A percentile compares a stretch with the other conserved stretches of the same genome.
Evolutionary conservation across 306 rosid species (phyloP).

Genomic region (Neltuma alba): DNA sequence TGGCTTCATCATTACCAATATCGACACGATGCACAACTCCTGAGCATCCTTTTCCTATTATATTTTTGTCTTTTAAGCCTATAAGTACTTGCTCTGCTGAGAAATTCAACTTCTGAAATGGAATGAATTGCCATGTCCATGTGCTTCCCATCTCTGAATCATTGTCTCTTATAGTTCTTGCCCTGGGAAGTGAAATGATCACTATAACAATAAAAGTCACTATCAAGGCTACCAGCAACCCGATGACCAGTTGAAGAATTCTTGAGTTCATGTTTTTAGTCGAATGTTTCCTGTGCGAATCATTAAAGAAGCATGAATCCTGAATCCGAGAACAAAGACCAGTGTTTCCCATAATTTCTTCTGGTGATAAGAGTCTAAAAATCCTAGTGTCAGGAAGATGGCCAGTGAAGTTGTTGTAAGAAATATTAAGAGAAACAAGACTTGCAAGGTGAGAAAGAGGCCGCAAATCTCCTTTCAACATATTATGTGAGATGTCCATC

Average conservation of each 20-base stretch:
- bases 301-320: slow-evolving; percentile 49
- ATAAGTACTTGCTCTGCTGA: slow-evolving; percentile 54
- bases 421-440: slow-evolving; percentile 61
- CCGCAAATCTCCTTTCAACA: slow-evolving; percentile 53
- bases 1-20: slow-evolving; percentile 49
- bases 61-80: slow-evolving; percentile 53
- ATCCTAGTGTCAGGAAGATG: slow-evolving; percentile 58
- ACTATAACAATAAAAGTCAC: slow-evolving; percentile 50
- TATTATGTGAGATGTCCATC: slow-evolving; percentile 65
- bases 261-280: slow-evolving; percentile 32
- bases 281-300: slow-evolving; percentile 22
- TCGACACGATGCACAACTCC: slow-evolving; percentile 66
- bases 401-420: slow-evolving; percentile 57
- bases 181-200: slow-evolving; percentile 47
- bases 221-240: slow-evolving; percentile 53
- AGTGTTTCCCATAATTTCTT: slow-evolving; percentile 51
- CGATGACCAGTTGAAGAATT: slow-evolving; percentile 56
- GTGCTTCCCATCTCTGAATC: slow-evolving; percentile 54
- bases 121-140: slow-evolving; percentile 71
- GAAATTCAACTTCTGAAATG: slow-evolving; percentile 61
- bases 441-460: slow-evolving; percentile 52
- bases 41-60: slow-evolving; percentile 66
- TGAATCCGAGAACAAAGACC: slow-evolving; percentile 50
- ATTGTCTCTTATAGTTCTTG: slow-evolving; percentile 37
- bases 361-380: slow-evolving; percentile 52